Evolutionary conservation across 495 filamentous ascomycete genomes (phyloP).

Genomic region (Xylaria bambusicola): DNA sequence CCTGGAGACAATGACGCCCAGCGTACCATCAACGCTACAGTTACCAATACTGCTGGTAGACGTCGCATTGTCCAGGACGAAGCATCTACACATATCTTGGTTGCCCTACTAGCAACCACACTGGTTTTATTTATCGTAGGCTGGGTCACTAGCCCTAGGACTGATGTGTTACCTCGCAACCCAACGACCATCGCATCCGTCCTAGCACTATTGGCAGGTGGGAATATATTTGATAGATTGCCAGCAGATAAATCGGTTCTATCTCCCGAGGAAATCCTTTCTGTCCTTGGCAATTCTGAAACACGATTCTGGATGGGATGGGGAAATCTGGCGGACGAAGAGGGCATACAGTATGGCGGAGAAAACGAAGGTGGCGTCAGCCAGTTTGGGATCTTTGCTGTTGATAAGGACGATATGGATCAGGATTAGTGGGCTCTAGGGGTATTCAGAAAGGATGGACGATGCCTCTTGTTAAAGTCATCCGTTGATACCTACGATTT

Average conservation of each 20-base stretch:
- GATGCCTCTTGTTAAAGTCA: too few species aligned
- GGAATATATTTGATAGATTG: background rate
- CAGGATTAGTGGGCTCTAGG: too few species aligned
- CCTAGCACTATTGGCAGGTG: background rate
- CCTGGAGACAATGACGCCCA: background rate
- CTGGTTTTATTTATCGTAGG: background rate
- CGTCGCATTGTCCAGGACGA: conserved; percentile 1
- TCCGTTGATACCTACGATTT: too few species aligned
- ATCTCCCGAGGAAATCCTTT: background rate
- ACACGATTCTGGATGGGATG: conserved; percentile 3
- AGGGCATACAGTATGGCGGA: background rate
- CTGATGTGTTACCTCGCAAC: background rate
- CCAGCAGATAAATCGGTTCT: background rate
- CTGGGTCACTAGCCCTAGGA: background rate
- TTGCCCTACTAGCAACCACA: background rate
- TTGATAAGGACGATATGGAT: conserved; percentile 4
- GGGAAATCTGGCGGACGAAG: background rate
- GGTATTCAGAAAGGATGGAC: too few species aligned
- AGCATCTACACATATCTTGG: background rate
- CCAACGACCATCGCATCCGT: background rate
- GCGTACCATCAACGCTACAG: background rate
- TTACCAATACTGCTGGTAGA: background rate
- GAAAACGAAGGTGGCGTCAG: conserved; percentile 2
- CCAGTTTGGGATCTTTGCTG: conserved; percentile 2
- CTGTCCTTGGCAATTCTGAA: background rate